Conservation (phyloP, 176 grass and related monocot genomes). For the Melocanna baccifera region DNA sequence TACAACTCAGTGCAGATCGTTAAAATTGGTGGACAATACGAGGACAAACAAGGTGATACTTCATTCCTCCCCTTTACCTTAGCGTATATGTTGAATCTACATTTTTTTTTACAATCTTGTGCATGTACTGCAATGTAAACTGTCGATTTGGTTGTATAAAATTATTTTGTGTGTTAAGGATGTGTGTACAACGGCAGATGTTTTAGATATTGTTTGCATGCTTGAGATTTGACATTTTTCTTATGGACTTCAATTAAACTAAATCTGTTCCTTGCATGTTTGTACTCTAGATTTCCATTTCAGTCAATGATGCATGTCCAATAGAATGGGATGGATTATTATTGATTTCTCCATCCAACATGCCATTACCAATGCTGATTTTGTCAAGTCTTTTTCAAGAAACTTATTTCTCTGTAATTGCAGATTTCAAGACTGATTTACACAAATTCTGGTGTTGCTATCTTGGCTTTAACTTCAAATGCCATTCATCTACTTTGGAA, state of each 20-base stretch:
- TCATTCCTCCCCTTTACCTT: neutral
- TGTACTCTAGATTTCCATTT: constrained; percentile 1
- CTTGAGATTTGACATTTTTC: neutral
- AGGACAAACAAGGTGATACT: constrained; percentile 77
- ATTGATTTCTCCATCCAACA: neutral
- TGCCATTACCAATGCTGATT: constrained; percentile 12
- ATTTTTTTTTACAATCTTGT: neutral
- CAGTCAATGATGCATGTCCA: neutral
- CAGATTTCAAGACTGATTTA: constrained; percentile 97
- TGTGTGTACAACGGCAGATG: neutral
- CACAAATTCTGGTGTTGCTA: constrained; percentile 91
- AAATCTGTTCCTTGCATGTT: neutral
- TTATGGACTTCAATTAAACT: constrained; percentile 11
- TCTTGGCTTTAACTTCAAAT: constrained; percentile 87
- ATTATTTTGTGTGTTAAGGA: neutral
- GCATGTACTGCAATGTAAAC: neutral
- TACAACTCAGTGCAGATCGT: constrained; percentile 78
- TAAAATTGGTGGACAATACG: constrained; percentile 78
- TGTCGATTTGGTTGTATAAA: neutral
- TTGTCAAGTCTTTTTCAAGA: neutral
- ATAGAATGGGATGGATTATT: neutral
- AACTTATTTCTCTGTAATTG: constrained; percentile 16
- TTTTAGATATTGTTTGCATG: neutral
- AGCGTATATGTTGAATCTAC: neutral
- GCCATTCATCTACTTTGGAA: constrained; percentile 98